phyloP scores from a whole-genome alignment of 371 early-diverging fungal species.

The Mortierella sp. region DNA sequence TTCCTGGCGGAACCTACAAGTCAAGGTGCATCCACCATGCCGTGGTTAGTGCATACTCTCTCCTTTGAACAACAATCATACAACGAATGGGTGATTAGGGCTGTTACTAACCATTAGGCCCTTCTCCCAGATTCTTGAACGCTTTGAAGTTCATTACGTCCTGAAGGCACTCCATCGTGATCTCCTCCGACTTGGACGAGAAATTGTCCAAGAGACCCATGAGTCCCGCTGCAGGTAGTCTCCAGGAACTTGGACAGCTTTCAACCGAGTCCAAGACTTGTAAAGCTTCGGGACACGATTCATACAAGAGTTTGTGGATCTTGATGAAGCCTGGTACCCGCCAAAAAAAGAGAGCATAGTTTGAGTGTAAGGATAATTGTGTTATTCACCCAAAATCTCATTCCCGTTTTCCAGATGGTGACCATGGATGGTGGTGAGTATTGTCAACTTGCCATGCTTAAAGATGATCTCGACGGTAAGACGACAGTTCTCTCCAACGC shows the following conservation, averaged over 20 bases:
- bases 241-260: slow-evolving; percentile 31
- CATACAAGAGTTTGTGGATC: slow-evolving; percentile 45
- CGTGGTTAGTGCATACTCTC: too few species aligned
- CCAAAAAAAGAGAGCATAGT: not conserved
- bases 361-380: too few species aligned
- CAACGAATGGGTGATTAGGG: too few species aligned
- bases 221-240: slow-evolving; percentile 20
- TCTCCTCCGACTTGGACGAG: slow-evolving; percentile 42
- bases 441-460: slow-evolving; percentile 28
- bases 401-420: too few species aligned
- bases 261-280: slow-evolving; percentile 31
- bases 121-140: slow-evolving; percentile 8
- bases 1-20: too few species aligned
- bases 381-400: too few species aligned
- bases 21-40: too few species aligned
- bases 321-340: slow-evolving; percentile 38
- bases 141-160: slow-evolving; percentile 30
- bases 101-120: slow-evolving; percentile 12
- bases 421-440: too few species aligned
- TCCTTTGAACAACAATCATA: not conserved
- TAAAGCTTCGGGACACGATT: slow-evolving; percentile 36
- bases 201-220: slow-evolving; percentile 35
- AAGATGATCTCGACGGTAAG: slow-evolving; percentile 40
- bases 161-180: slow-evolving; percentile 31
- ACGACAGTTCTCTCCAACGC: slow-evolving; percentile 45